A percentile compares a stretch with the other conserved stretches of the same genome.
Evolutionary conservation across 1,284 basidiomycete genomes (phyloP).

Genomic region (Trichosporon faecale): DNA sequence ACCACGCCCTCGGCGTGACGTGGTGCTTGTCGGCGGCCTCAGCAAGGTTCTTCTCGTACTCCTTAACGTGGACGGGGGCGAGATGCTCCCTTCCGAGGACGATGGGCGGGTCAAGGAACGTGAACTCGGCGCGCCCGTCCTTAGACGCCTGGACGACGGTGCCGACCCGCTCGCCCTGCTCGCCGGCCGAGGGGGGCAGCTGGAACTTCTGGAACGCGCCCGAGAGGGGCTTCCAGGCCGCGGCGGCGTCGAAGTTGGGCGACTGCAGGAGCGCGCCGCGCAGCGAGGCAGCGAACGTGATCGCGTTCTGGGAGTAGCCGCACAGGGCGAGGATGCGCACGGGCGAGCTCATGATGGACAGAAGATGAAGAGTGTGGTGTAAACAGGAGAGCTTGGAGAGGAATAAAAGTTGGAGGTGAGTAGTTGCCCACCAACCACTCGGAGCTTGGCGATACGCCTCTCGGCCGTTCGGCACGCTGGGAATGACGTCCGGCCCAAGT

Average conservation of each 20-base stretch:
- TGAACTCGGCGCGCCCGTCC: conserved; percentile 53
- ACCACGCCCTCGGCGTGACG: conserved; percentile 12
- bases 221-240: background rate
- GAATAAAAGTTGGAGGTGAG: background rate
- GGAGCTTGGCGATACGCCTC: background rate
- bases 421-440: background rate
- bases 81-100: conserved; percentile 53
- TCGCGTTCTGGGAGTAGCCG: conserved; percentile 77
- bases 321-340: conserved; percentile 39
- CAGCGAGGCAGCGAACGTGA: conserved; percentile 73
- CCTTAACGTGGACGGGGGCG: conserved; percentile 8
- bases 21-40: background rate
- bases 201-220: background rate
- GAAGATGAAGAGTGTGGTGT: background rate
- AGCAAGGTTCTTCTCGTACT: background rate
- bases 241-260: background rate
- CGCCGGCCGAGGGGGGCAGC: background rate
- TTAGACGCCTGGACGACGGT: background rate
- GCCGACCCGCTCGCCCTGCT: background rate
- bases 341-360: background rate
- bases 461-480: no score
- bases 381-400: background rate
- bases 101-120: conserved; percentile 70
- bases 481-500: background rate
- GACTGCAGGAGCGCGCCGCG: conserved; percentile 32